A percentile compares a stretch with the other conserved stretches of the same genome.
These are phyloP conservation scores for Bolboschoenus planiculmis DNA, from an alignment of 176 grass and related monocot genomes.

Conservation along the genomic window DNA sequence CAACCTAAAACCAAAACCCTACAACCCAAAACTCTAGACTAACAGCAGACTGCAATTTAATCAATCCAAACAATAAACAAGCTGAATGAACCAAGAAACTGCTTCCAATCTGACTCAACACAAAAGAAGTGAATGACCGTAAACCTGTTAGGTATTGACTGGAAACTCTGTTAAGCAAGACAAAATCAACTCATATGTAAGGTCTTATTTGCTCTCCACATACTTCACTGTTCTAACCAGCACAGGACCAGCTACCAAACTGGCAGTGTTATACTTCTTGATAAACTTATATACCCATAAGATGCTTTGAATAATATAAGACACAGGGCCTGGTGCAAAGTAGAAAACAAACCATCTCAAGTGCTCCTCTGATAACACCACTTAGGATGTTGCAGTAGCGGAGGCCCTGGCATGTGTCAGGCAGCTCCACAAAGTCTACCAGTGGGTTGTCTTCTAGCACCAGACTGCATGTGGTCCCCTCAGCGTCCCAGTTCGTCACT, in stretches of 20 bases:
- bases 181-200: neutral
- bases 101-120: neutral
- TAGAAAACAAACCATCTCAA: conserved; percentile 74
- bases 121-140: neutral
- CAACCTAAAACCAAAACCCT: neutral
- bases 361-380: conserved; percentile 83
- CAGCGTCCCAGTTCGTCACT: conserved; percentile 93
- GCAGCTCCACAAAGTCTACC: conserved; percentile 98
- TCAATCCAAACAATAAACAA: neutral
- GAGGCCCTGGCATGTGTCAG: conserved; percentile 93
- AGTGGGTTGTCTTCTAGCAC: conserved; percentile 95
- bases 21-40: neutral
- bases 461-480: conserved; percentile 89
- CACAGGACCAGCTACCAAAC: neutral
- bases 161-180: neutral
- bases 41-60: neutral
- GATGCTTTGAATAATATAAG: neutral
- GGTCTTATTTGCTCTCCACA: neutral
- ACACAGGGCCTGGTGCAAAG: neutral
- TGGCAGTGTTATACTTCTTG: neutral
- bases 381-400: conserved; percentile 90
- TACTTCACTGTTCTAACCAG: neutral
- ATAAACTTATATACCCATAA: neutral
- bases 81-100: neutral
- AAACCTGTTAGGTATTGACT: neutral